A percentile compares a stretch with the other conserved stretches of the same genome.
phyloP scores from a whole-genome alignment of 257 asterid species.

The Ajuga chamaepitys region DNA sequence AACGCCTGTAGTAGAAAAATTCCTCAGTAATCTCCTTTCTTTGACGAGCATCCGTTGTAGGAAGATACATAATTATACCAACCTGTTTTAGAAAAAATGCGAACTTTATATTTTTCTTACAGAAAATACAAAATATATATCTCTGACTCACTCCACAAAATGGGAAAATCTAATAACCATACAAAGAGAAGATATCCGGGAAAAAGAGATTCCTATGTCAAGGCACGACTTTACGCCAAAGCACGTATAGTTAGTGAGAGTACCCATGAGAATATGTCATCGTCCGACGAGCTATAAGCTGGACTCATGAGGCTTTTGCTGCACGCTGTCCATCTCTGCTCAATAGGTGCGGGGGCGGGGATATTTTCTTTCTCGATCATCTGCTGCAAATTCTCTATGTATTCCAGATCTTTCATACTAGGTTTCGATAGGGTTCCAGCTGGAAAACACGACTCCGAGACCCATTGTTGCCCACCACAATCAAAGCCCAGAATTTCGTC shows the following conservation, averaged over 20 bases:
- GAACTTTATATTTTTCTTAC: too few species aligned
- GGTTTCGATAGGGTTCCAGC: conserved; percentile 87
- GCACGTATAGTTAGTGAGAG: conserved; percentile 6
- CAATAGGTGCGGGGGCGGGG: conserved; percentile 98
- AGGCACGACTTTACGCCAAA: not conserved
- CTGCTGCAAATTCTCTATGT: conserved; percentile 63
- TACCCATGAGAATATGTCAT: conserved; percentile 93
- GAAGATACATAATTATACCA: conserved; percentile 98
- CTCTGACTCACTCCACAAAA: not conserved
- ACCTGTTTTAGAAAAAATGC: conserved; percentile 49
- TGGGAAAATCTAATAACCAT: not conserved
- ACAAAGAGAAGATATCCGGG: not conserved
- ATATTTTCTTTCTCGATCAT: conserved; percentile 64
- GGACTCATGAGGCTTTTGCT: conserved; percentile 93
- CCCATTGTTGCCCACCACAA: conserved; percentile 99
- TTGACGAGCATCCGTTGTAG: conserved; percentile 77
- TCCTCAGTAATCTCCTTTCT: conserved; percentile 83
- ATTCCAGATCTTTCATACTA: conserved; percentile 81
- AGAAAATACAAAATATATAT: not conserved
- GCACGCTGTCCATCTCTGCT: conserved; percentile 93
- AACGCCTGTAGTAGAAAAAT: conserved; percentile 76
- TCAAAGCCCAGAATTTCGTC: conserved; percentile 96
- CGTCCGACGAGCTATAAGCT: conserved; percentile 69
- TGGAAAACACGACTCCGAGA: conserved; percentile 89
- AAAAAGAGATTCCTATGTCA: not conserved